phyloP scores from a whole-genome alignment of 2,329 filamentous ascomycete genomes.

The Pseudogymnoascus verrucosus region DNA sequence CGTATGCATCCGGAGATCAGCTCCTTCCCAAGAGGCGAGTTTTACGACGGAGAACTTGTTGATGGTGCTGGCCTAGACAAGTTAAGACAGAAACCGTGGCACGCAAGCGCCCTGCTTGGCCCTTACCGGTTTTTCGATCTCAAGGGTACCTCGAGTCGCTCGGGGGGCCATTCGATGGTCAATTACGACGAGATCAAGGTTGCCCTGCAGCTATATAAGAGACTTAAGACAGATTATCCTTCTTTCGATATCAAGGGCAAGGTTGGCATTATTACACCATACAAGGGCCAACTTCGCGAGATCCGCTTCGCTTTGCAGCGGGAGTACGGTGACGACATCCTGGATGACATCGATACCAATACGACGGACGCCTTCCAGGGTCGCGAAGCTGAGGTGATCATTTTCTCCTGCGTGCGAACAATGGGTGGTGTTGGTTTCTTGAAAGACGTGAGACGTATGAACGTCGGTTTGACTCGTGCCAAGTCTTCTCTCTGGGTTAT shows the following conservation, averaged over 20 bases:
- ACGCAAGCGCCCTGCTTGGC: conserved; percentile 68
- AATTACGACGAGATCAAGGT: conserved; percentile 82
- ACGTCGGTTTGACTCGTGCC: conserved; percentile 92
- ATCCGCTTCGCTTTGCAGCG: conserved; percentile 67
- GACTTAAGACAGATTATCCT: conserved; percentile 65
- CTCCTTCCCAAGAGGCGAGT: conserved; percentile 77
- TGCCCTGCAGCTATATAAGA: conserved; percentile 75
- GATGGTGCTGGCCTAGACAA: conserved; percentile 78
- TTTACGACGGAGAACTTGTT: conserved; percentile 81
- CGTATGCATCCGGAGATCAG: conserved; percentile 99
- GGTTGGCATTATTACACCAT: conserved; percentile 95
- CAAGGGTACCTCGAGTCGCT: conserved; percentile 70
- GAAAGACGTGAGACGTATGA: conserved; percentile 97
- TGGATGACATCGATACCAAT: conserved; percentile 86
- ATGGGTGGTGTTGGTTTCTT: conserved; percentile 97
- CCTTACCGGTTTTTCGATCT: conserved; percentile 98
- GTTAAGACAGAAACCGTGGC: conserved; percentile 76
- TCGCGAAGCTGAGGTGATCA: conserved; percentile 94
- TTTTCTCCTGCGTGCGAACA: conserved; percentile 96
- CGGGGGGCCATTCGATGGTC: conserved; percentile 79
- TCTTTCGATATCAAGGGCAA: conserved; percentile 67
- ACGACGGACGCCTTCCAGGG: conserved; percentile 98
- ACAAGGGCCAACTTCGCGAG: conserved; percentile 84
- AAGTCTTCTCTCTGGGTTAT: conserved; percentile 96
- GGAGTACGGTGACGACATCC: conserved; percentile 66